phyloP scores from a whole-genome alignment of 768 basidiomycete genomes.

The Roridomyces roridus region DNA sequence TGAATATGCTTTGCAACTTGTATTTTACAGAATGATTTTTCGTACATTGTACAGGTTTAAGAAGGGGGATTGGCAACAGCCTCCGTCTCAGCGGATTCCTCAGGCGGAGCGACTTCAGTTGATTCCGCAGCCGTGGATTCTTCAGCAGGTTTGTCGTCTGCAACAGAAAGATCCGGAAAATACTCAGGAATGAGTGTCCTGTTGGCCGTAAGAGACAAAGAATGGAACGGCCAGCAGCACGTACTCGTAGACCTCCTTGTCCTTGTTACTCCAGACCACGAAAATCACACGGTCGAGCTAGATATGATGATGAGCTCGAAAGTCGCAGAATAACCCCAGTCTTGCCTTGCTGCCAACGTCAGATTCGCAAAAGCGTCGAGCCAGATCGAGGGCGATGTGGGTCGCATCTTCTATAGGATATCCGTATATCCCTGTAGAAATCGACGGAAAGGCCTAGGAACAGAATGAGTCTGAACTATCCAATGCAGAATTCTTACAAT shows the following conservation, averaged over 20 bases:
- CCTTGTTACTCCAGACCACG: slow-evolving; percentile 72
- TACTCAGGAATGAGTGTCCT: slow-evolving; percentile 64
- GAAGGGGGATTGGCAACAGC: background rate
- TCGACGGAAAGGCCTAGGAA: slow-evolving; percentile 75
- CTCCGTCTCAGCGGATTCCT: slow-evolving; percentile 2
- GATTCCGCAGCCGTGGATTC: background rate
- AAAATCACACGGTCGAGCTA: slow-evolving; percentile 79
- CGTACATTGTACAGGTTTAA: slow-evolving; percentile 1
- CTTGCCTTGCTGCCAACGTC: slow-evolving; percentile 52
- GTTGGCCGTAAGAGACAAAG: slow-evolving; percentile 1
- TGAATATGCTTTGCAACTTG: too few relatives aligned
- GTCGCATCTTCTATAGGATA: slow-evolving; percentile 81
- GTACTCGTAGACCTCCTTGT: slow-evolving; percentile 70
- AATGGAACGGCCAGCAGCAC: too few relatives aligned
- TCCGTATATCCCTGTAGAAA: slow-evolving; percentile 81
- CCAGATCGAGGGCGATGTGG: slow-evolving; percentile 66
- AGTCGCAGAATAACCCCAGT: slow-evolving; percentile 20
- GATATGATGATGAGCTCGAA: background rate
- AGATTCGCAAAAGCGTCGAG: slow-evolving; percentile 62
- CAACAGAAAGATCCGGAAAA: slow-evolving; percentile 49
- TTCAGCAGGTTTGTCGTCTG: background rate
- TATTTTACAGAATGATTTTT: too few relatives aligned
- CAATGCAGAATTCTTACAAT: slow-evolving; percentile 53
- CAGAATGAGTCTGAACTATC: background rate
- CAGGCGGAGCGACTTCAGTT: background rate